Percentiles rank a stretch among this genome's conserved stretches.
Conservation (phyloP, 768 basidiomycete species). For the Tricholoma sp. region DNA sequence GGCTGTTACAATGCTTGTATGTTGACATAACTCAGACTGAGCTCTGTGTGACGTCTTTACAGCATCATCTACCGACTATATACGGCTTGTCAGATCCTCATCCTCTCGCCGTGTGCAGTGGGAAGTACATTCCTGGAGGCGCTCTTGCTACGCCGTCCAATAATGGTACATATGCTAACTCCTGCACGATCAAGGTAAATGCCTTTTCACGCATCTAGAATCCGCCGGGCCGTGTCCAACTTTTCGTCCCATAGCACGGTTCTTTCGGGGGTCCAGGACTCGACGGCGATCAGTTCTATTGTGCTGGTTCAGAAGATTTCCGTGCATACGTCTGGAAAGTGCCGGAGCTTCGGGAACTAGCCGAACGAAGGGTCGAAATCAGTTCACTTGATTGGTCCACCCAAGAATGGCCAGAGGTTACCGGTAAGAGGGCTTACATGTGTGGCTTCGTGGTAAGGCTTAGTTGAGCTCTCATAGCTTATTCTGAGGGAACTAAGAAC, state of each 20-base stretch:
- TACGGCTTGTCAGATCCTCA: conserved; percentile 62
- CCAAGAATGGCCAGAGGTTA: conserved; percentile 25
- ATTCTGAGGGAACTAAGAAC: conserved; percentile 32
- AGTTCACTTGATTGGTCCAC: conserved; percentile 40
- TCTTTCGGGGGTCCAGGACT: conserved; percentile 62
- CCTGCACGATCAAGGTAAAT: conserved; percentile 74
- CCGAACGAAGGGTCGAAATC: conserved; percentile 41
- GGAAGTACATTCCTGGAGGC: conserved; percentile 51
- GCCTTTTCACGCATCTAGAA: neutral
- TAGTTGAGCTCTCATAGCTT: conserved; percentile 30
- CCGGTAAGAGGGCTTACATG: conserved; percentile 27
- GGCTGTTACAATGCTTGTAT: conserved; percentile 63
- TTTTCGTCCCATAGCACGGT: conserved; percentile 50
- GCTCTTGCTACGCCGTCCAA: conserved; percentile 33
- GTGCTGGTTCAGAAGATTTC: conserved; percentile 82
- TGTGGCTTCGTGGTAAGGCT: neutral
- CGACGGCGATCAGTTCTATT: conserved; percentile 54
- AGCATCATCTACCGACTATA: conserved; percentile 71
- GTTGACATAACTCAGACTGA: conserved; percentile 13
- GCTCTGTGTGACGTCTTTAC: neutral
- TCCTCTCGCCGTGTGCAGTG: conserved; percentile 68
- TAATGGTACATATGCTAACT: conserved; percentile 59
- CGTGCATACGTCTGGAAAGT: conserved; percentile 75
- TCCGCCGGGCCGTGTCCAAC: neutral
- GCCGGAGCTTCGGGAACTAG: conserved; percentile 43